A percentile compares a stretch with the other conserved stretches of the same genome.
Evolutionary conservation across 345 rosid genomes (phyloP).

Genomic region (Brassica rapa): DNA sequence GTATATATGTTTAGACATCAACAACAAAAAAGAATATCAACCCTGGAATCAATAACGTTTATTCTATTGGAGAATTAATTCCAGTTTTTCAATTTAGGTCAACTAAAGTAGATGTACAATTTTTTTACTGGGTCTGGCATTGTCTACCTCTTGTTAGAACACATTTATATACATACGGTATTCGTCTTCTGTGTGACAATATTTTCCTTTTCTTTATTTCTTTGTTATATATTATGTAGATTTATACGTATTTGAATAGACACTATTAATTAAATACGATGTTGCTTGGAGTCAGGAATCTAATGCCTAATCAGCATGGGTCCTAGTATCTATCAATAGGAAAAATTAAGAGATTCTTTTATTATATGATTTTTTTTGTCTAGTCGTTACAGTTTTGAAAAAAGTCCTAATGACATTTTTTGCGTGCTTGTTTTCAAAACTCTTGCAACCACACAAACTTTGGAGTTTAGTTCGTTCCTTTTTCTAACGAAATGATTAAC

Average conservation of each 20-base stretch:
- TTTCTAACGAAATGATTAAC: background rate
- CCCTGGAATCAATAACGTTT: slow-evolving; percentile 2
- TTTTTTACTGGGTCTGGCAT: slow-evolving; percentile 2
- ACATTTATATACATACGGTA: slow-evolving; percentile 1
- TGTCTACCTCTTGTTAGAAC: slow-evolving; percentile 8
- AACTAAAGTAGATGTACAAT: slow-evolving; percentile 30
- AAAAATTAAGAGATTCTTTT: slow-evolving; percentile 5
- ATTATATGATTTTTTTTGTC: background rate
- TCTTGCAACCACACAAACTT: background rate
- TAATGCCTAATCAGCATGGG: slow-evolving; percentile 41
- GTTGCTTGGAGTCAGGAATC: slow-evolving; percentile 41
- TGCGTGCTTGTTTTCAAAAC: slow-evolving; percentile 21
- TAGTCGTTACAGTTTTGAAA: slow-evolving; percentile 23
- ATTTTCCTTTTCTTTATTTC: background rate
- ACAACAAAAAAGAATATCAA: background rate
- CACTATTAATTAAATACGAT: background rate
- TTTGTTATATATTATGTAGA: background rate
- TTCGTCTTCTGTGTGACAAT: background rate
- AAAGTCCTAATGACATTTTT: slow-evolving; percentile 22
- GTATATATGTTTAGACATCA: background rate
- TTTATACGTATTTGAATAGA: background rate
- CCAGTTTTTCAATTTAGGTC: slow-evolving; percentile 25
- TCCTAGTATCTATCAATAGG: slow-evolving; percentile 25
- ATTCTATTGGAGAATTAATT: slow-evolving; percentile 11
- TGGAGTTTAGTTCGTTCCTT: background rate